A percentile compares a stretch with the other conserved stretches of the same genome.
Evolutionary conservation across 2,329 filamentous ascomycete species (phyloP).

Genomic region (Rhynchosporium secalis): DNA sequence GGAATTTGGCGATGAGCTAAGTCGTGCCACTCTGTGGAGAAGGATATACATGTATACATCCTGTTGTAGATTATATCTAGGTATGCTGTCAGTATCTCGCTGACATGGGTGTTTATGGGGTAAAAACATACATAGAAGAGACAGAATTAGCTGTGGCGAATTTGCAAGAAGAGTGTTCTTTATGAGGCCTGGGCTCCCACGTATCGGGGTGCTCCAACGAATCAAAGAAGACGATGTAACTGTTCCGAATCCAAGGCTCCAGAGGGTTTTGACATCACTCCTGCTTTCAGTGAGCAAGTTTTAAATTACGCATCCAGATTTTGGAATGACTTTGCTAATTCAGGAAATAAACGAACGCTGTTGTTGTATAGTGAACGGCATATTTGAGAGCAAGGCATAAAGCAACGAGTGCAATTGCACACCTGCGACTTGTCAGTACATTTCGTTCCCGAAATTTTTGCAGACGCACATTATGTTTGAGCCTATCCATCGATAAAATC

Average conservation of each 20-base stretch:
- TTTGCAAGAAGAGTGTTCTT: slow-evolving; percentile 38
- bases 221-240: slow-evolving; percentile 24
- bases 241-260: slow-evolving; percentile 24
- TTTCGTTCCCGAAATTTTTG: neutral
- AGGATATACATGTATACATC: slow-evolving; percentile 33
- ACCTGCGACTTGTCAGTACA: slow-evolving; percentile 15
- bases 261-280: slow-evolving; percentile 26
- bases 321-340: neutral
- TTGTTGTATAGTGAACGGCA: slow-evolving; percentile 25
- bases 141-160: slow-evolving; percentile 39
- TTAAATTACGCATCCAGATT: neutral
- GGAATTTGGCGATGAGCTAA: slow-evolving; percentile 39
- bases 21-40: slow-evolving; percentile 29
- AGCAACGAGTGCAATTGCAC: slow-evolving; percentile 23
- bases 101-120: neutral
- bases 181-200: slow-evolving; percentile 25
- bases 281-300: neutral
- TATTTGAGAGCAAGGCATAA: slow-evolving; percentile 20
- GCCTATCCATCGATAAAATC: slow-evolving; percentile 18
- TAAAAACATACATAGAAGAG: slow-evolving; percentile 33
- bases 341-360: slow-evolving; percentile 15
- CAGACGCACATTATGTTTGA: slow-evolving; percentile 24
- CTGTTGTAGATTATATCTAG: slow-evolving; percentile 39
- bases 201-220: slow-evolving; percentile 23
- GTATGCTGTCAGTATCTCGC: neutral